Evolutionary conservation across 495 filamentous ascomycete genomes (phyloP).

Genomic region (Neurospora hispaniola): DNA sequence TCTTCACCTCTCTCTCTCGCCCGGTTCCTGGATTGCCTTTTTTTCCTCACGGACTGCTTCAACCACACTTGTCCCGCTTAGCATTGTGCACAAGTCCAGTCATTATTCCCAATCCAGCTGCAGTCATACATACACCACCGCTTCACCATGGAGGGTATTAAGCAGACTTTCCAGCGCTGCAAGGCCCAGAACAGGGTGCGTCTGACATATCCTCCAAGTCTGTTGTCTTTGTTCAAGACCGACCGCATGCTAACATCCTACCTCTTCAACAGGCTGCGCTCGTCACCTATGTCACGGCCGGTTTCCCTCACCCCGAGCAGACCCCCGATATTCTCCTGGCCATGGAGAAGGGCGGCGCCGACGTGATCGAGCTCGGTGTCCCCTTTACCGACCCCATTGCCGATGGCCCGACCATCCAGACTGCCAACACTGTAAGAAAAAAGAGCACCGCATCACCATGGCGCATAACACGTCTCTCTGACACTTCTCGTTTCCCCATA

Average conservation of each 20-base stretch:
- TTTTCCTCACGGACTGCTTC: not conserved
- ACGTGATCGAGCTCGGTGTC: constrained; percentile 75
- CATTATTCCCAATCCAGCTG: not conserved
- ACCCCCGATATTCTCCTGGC: constrained; percentile 75
- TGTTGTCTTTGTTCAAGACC: not conserved
- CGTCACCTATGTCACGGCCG: constrained; percentile 93
- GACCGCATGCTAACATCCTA: not conserved
- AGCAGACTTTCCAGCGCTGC: constrained; percentile 78
- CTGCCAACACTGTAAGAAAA: constrained; percentile 59
- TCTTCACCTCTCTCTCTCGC: not conserved
- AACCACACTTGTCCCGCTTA: not conserved
- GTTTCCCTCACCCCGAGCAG: constrained; percentile 74
- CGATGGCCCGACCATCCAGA: constrained; percentile 91
- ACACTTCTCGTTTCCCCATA: not conserved
- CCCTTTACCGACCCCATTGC: constrained; percentile 98
- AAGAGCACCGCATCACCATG: not conserved
- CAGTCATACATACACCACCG: not conserved
- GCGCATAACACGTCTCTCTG: not conserved
- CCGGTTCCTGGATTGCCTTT: not conserved
- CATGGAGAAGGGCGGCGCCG: constrained; percentile 87
- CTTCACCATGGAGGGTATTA: constrained; percentile 60
- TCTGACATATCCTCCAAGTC: constrained; percentile 1
- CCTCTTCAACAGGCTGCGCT: constrained; percentile 50
- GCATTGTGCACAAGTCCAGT: not conserved
- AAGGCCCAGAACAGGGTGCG: constrained; percentile 60